Evolutionary conservation across 2,329 filamentous ascomycete species (phyloP).

Genomic region (Ophiocordyceps robertsii): DNA sequence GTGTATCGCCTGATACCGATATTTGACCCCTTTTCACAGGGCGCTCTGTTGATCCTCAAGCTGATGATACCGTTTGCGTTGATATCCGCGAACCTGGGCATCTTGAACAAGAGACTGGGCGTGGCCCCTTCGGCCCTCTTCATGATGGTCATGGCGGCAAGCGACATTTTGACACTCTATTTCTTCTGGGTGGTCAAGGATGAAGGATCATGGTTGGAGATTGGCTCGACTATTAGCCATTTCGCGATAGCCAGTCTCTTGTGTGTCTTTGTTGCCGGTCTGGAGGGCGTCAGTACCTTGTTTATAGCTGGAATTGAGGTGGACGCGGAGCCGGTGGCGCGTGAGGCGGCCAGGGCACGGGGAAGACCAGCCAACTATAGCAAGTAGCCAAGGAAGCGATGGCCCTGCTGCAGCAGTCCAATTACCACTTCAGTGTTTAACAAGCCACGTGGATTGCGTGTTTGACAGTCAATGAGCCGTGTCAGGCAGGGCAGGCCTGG

Average conservation of each 20-base stretch:
- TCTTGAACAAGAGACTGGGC: slow-evolving; percentile 72
- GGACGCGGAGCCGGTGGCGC: background rate
- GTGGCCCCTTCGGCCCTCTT: slow-evolving; percentile 83
- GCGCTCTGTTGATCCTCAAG: slow-evolving; percentile 75
- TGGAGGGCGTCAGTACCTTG: slow-evolving; percentile 75
- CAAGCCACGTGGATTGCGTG: no score
- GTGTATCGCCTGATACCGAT: slow-evolving; percentile 78
- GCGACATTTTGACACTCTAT: slow-evolving; percentile 81
- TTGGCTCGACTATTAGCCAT: slow-evolving; percentile 91
- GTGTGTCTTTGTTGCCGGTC: slow-evolving; percentile 76
- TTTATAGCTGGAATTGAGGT: slow-evolving; percentile 41
- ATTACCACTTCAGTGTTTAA: no score
- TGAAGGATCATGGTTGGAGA: slow-evolving; percentile 94
- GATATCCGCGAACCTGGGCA: slow-evolving; percentile 85
- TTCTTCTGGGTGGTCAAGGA: slow-evolving; percentile 98
- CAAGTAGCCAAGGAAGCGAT: no score
- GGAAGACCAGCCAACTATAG: no score
- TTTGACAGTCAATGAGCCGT: no score
- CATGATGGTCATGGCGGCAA: slow-evolving; percentile 86
- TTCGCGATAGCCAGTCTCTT: slow-evolving; percentile 85
- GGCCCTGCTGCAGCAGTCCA: no score
- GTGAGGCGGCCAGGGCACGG: no score
- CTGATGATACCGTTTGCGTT: slow-evolving; percentile 86
- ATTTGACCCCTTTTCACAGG: slow-evolving; percentile 89
- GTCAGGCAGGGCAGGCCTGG: no score